Evolutionary conservation across 495 filamentous ascomycete species (phyloP).

Genomic region (Aspergillus heteromorphus): DNA sequence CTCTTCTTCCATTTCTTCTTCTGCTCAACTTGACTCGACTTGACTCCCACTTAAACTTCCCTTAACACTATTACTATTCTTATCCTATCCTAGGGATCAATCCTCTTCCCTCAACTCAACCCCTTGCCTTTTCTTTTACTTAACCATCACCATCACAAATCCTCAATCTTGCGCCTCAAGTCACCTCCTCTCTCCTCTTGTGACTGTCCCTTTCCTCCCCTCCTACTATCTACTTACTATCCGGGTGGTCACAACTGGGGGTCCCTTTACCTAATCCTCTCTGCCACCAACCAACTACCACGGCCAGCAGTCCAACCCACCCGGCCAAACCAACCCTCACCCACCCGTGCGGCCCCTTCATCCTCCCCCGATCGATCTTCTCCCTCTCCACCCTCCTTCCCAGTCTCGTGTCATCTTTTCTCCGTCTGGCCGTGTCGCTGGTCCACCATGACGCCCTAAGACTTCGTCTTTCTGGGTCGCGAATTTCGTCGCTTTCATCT

Average conservation of each 20-base stretch:
- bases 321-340: not conserved
- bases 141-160: too few relatives aligned
- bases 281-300: not conserved
- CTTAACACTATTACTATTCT: too few relatives aligned
- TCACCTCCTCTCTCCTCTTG: too few relatives aligned
- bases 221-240: not conserved
- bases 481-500: constrained; percentile 8
- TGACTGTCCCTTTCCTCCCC: not conserved
- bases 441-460: constrained; percentile 27
- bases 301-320: not conserved
- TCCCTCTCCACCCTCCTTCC: constrained; percentile 9
- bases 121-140: too few relatives aligned
- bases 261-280: not conserved
- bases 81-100: too few relatives aligned
- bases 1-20: not conserved
- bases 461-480: constrained; percentile 9
- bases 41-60: not conserved
- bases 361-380: constrained; percentile 13
- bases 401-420: constrained; percentile 18
- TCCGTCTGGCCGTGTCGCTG: constrained; percentile 19
- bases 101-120: too few relatives aligned
- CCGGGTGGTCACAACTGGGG: not conserved
- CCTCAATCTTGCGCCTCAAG: too few relatives aligned
- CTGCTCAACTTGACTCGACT: not conserved
- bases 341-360: constrained; percentile 7